Evolutionary conservation across 2,329 filamentous ascomycete species (phyloP), one percentile per base, ranked within the genome.

Genomic region (Alternaria metachromatica): DNA sequence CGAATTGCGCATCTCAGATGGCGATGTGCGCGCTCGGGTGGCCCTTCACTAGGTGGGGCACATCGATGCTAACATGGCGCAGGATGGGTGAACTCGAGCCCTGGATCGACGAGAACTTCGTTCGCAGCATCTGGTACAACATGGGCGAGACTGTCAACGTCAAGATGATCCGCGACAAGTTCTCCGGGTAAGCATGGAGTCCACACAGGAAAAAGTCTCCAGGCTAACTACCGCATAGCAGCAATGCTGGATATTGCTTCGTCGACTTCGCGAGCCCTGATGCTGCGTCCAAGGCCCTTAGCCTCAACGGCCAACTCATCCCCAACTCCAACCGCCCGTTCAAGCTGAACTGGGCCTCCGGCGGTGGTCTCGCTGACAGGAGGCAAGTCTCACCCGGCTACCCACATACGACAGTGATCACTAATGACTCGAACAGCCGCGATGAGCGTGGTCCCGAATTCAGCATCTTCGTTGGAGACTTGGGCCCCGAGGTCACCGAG

Each of bases 1-100:
- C 56, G 30, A 59, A 15, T 41, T 23, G 51, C 57, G 55, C 28
- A 26, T 18, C 49, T 28, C 41, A 57, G 51, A 57, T 20, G 21
- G 18, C 21, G 54, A 44, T 28, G 6, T 46, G 51, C 65, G 30
- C 53, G 28, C 44, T 12, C 30, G 21, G 30, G 33, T 28, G 41
- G 23, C 55, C 15, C 21, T 25, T 20, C 1, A 50, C 43, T 30
- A 28, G 51, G 55, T 28, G 12, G 28, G 26, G 21, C 20, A 51
- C 50, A 12, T 4, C 28, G 41, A 55, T 59, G 66, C 76, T 80
- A 64, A 80, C 72, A 57, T 12, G 15, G 21, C 53, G 63, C 72
- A 97, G 94, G 95, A 99, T 99, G 96, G 96, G 96, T 72, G 96
- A 99, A 81, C 91, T 99, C 68, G 95, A 98, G 82, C 93, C 94